Evolutionary conservation across 495 filamentous ascomycete genomes (phyloP), one percentile per base, ranked within the genome.

Genomic region (Trichoderma gamsii): DNA sequence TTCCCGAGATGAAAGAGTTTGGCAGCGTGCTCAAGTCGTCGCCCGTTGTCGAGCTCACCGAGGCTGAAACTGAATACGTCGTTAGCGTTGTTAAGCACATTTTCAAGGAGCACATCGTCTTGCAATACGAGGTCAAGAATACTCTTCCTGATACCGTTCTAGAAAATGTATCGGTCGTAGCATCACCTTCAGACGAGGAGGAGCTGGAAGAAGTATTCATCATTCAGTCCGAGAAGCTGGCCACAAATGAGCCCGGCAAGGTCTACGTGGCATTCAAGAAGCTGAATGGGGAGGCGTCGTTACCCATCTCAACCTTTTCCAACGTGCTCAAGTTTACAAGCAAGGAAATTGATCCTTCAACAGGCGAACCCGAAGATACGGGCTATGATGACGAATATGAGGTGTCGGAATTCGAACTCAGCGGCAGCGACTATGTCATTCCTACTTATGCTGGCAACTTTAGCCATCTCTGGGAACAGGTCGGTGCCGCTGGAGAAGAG

Each of bases 311-410:
- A 67, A 90, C 87, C 27, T 97, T 99, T 78, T 93, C 90, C 65
- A 99, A 98, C 78, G 83, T 90, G 64, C 87, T 99, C 66, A 97
- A 96, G 78, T 99, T 99, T 75, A 97, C 93, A 27, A 94, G 89
- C 81, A 97, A 97, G 77, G 95, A 99, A 78, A 96, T 99, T 65
- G 95, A 99, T 72, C 95, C 95, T 5, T 89, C 89, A n/a, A 97
- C 92, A 27, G 87, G 88, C 70, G 92, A 97, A 76, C 91, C 96
- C 1, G 96, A 99, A 74, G 92, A 97, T 16, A 83, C 76, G 56
- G 95, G 96, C 44, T 98, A 97, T 72, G 93, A 97, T 27, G 95
- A 99, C 72, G 95, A 99, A 78, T 99, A 99, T 76, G 90, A 97
- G 79, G 92, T 97, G 68, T 91, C 95, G 68, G 94, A 97, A 74